phyloP scores from a whole-genome alignment of 208 protist species.

The Leishmania tarentolae region DNA sequence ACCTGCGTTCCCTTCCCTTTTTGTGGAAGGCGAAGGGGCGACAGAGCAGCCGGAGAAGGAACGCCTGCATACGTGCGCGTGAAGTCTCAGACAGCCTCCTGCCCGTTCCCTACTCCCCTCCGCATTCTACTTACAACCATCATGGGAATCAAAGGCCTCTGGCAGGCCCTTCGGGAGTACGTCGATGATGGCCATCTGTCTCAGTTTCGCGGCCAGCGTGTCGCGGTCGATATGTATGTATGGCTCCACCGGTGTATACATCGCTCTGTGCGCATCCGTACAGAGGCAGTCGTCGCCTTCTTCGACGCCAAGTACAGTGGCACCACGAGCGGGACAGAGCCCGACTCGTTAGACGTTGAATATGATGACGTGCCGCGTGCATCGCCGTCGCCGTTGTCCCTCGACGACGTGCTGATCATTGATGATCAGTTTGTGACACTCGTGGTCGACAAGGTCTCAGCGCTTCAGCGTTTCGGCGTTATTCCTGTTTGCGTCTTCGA shows the following conservation, averaged over 20 bases:
- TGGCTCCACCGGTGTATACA: constrained; percentile 79
- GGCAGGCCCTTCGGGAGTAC: constrained; percentile 71
- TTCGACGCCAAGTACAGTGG: constrained; percentile 29
- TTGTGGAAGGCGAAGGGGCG: background rate
- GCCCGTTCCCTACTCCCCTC: background rate
- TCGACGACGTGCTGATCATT: constrained; percentile 40
- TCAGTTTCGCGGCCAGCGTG: constrained; percentile 73
- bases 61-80: background rate
- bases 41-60: background rate
- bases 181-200: constrained; percentile 74
- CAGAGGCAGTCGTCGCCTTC: constrained; percentile 27
- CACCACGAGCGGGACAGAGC: background rate
- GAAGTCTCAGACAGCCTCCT: background rate
- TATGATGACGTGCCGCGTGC: background rate
- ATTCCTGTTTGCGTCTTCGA: constrained; percentile 86
- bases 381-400: constrained; percentile 11
- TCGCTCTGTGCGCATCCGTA: constrained; percentile 43
- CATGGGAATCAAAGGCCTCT: constrained; percentile 90
- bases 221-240: constrained; percentile 92
- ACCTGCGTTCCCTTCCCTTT: background rate
- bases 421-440: constrained; percentile 38
- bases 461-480: constrained; percentile 63
- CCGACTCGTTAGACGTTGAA: background rate
- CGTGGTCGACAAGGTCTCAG: constrained; percentile 43
- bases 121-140: background rate